Evolutionary conservation across 2,329 filamentous ascomycete species (phyloP).

Genomic region (Alternaria tenuissima): DNA sequence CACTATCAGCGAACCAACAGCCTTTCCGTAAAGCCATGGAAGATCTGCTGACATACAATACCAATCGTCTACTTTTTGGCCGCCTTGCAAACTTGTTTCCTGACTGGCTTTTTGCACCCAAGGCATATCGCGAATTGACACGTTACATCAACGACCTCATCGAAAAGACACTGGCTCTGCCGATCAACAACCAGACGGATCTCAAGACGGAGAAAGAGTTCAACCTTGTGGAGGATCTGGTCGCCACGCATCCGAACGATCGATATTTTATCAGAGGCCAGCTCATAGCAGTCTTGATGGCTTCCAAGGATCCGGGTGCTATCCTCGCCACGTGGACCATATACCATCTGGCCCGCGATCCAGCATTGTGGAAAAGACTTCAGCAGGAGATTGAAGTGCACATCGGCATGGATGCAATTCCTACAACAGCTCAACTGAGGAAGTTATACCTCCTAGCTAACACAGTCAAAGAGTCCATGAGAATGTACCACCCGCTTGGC

Average conservation of each 20-base stretch:
- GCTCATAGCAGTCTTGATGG: conserved; percentile 11
- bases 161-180: conserved; percentile 8
- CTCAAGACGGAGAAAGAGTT: conserved; percentile 9
- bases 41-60: conserved; percentile 11
- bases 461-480: conserved; percentile 14
- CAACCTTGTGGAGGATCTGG: conserved; percentile 8
- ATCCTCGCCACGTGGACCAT: conserved; percentile 11
- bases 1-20: conserved; percentile 11
- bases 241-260: conserved; percentile 9
- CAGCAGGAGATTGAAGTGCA: conserved; percentile 8
- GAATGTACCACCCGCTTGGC: conserved; percentile 11
- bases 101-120: conserved; percentile 6
- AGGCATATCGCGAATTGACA: conserved; percentile 8
- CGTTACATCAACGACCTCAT: conserved; percentile 6
- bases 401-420: conserved; percentile 8
- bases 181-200: conserved; percentile 10
- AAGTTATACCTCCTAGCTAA: conserved; percentile 12
- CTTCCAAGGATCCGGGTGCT: conserved; percentile 12
- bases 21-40: conserved; percentile 15
- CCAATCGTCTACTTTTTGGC: conserved; percentile 10
- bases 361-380: conserved; percentile 1
- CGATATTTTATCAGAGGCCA: conserved; percentile 11
- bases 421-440: conserved; percentile 1
- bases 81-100: conserved; percentile 13
- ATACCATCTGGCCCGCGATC: conserved; percentile 9